Evolutionary conservation across 306 rosid species (phyloP).

Genomic region (Quercus dentata): DNA sequence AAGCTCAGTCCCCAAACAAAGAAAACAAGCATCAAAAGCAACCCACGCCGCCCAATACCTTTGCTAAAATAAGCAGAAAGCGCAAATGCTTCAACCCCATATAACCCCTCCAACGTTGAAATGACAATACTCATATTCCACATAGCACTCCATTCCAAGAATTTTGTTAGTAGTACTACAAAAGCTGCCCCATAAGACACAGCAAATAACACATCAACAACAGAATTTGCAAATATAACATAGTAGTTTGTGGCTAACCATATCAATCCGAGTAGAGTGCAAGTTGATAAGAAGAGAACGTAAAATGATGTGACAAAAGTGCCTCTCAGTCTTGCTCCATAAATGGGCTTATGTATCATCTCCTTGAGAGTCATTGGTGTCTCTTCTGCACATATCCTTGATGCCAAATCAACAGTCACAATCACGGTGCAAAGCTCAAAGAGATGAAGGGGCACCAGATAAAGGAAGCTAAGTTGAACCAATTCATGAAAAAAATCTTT

Average conservation of each 20-base stretch:
- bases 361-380: conserved; percentile 25
- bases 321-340: conserved; percentile 26
- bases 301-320: conserved; percentile 35
- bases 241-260: conserved; percentile 1
- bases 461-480: conserved; percentile 32
- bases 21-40: conserved; percentile 52
- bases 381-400: conserved; percentile 28
- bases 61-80: conserved; percentile 38
- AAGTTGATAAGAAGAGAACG: conserved; percentile 23
- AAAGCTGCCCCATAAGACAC: conserved; percentile 17
- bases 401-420: conserved; percentile 30
- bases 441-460: conserved; percentile 38
- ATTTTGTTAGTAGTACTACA: conserved; percentile 21
- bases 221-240: neutral
- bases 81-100: conserved; percentile 43
- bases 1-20: conserved; percentile 36
- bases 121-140: conserved; percentile 61
- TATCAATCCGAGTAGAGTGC: conserved; percentile 24
- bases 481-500: conserved; percentile 14
- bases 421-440: conserved; percentile 31
- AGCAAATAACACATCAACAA: neutral
- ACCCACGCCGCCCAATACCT: conserved; percentile 39
- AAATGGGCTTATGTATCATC: conserved; percentile 31
- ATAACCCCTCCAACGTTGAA: conserved; percentile 43
- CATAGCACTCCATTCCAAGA: neutral